Conservation (phyloP, 768 basidiomycete genomes). For the Auricularia heimuer region DNA sequence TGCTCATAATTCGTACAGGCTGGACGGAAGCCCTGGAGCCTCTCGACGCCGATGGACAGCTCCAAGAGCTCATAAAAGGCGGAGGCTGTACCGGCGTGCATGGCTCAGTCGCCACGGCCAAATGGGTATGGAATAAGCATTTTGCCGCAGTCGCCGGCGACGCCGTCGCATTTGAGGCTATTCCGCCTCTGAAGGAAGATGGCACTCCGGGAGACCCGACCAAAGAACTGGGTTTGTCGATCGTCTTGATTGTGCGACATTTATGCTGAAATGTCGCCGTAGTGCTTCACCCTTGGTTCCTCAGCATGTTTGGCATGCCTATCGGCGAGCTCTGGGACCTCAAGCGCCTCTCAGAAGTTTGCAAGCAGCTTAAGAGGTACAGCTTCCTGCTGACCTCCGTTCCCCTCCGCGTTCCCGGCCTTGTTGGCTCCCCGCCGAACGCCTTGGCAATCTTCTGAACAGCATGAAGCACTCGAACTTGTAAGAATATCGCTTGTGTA, state of each 20-base stretch:
- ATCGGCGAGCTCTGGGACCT: slow-evolving; percentile 69
- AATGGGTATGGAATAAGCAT: slow-evolving; percentile 50
- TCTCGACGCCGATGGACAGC: neutral
- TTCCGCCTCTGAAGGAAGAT: slow-evolving; percentile 6
- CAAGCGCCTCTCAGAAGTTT: slow-evolving; percentile 47
- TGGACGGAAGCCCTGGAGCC: slow-evolving; percentile 34
- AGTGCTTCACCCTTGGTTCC: slow-evolving; percentile 3
- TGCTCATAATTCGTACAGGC: slow-evolving; percentile 50
- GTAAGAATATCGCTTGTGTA: neutral
- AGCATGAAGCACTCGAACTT: neutral
- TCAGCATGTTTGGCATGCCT: slow-evolving; percentile 64
- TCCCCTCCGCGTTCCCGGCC: slow-evolving; percentile 1
- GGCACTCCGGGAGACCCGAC: slow-evolving; percentile 1
- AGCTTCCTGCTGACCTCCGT: slow-evolving; percentile 40
- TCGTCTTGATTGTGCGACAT: slow-evolving; percentile 5
- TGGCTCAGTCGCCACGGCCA: neutral
- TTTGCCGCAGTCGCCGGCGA: slow-evolving; percentile 63
- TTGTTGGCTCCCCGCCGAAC: neutral
- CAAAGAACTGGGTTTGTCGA: slow-evolving; percentile 1
- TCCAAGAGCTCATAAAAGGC: neutral
- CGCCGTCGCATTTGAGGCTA: slow-evolving; percentile 54
- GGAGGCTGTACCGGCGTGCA: slow-evolving; percentile 32
- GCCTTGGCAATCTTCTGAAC: neutral
- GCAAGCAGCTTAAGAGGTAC: slow-evolving; percentile 48
- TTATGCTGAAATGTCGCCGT: neutral